A percentile compares a stretch with the other conserved stretches of the same genome.
These are phyloP conservation scores for Tolypocladium pustulatum DNA, from an alignment of 2,329 filamentous ascomycete species.

Conservation along the genomic window DNA sequence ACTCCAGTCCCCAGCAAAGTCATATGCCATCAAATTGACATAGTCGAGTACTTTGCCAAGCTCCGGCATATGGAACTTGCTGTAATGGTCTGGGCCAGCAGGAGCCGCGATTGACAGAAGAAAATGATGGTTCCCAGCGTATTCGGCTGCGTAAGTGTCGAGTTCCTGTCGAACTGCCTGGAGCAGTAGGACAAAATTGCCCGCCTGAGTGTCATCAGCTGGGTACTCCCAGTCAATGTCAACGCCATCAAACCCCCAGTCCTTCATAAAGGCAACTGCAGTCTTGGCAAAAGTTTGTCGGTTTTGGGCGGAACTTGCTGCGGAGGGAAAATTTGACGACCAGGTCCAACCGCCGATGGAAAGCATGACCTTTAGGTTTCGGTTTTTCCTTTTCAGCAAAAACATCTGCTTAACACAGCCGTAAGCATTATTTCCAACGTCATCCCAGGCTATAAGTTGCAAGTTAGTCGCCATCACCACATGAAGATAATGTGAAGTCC, in stretches of 20 bases:
- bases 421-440: slow-evolving; percentile 58
- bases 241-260: slow-evolving; percentile 52
- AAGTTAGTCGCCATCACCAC: neutral
- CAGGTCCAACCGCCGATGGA: slow-evolving; percentile 80
- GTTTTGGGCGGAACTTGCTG: slow-evolving; percentile 45
- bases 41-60: slow-evolving; percentile 40
- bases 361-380: slow-evolving; percentile 67
- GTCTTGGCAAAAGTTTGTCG: slow-evolving; percentile 59
- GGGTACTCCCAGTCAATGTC: slow-evolving; percentile 31
- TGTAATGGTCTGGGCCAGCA: slow-evolving; percentile 36
- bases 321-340: slow-evolving; percentile 58
- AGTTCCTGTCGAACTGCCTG: slow-evolving; percentile 30
- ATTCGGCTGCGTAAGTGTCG: slow-evolving; percentile 31
- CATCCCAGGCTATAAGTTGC: slow-evolving; percentile 28
- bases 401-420: slow-evolving; percentile 70
- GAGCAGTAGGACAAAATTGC: slow-evolving; percentile 30
- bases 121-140: slow-evolving; percentile 32
- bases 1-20: slow-evolving; percentile 63
- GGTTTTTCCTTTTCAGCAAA: slow-evolving; percentile 63
- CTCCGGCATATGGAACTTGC: slow-evolving; percentile 31
- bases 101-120: slow-evolving; percentile 39
- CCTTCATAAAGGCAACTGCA: slow-evolving; percentile 58
- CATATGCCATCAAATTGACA: slow-evolving; percentile 62
- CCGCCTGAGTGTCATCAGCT: slow-evolving; percentile 21
- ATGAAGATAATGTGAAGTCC: neutral